Evolutionary conservation across 768 basidiomycete genomes (phyloP).

Genomic region (Lentinus brumalis): DNA sequence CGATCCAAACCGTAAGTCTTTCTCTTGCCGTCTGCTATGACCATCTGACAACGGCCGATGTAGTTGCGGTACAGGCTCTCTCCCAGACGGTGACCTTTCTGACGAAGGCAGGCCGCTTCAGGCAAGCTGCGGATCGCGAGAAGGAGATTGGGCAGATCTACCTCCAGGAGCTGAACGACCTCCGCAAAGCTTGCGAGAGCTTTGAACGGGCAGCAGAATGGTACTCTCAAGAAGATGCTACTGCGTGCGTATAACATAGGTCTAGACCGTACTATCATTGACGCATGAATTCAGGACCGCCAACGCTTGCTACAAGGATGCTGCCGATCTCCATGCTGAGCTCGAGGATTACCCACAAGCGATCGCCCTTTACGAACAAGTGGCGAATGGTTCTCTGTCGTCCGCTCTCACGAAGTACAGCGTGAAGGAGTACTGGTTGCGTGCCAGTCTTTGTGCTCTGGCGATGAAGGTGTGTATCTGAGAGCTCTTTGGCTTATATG

Average conservation of each 20-base stretch:
- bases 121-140: constrained; percentile 97
- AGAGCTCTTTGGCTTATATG: neutral
- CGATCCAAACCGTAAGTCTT: constrained; percentile 71
- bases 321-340: constrained; percentile 92
- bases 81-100: constrained; percentile 83
- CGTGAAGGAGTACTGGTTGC: constrained; percentile 97
- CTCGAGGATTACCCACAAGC: constrained; percentile 84
- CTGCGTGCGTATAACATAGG: constrained; percentile 64
- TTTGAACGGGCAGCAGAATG: constrained; percentile 92
- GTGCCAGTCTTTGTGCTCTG: constrained; percentile 82
- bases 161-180: constrained; percentile 78
- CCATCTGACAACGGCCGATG: neutral
- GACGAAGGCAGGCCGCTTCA: constrained; percentile 83
- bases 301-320: constrained; percentile 94
- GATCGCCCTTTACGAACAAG: constrained; percentile 86
- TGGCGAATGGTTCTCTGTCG: constrained; percentile 79
- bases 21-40: neutral
- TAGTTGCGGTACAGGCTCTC: constrained; percentile 89
- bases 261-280: neutral
- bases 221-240: constrained; percentile 97
- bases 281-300: constrained; percentile 67
- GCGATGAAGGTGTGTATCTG: constrained; percentile 72
- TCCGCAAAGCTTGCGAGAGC: constrained; percentile 87
- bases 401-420: constrained; percentile 95
- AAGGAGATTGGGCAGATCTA: constrained; percentile 96